Conservation (phyloP, 2,329 filamentous ascomycete species). For the Rhynchosporium secalis region DNA sequence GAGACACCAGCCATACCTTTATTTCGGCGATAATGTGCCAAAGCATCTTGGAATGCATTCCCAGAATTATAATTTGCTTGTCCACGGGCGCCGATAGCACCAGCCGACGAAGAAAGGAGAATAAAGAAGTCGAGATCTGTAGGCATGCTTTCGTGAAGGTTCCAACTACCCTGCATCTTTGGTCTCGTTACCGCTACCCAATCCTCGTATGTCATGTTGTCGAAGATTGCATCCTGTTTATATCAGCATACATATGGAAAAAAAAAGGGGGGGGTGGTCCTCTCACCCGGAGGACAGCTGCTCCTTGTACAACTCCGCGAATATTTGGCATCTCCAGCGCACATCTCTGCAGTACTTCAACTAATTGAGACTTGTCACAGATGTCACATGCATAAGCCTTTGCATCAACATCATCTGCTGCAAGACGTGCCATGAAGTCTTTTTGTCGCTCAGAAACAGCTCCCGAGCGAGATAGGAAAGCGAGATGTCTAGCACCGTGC, state of each 20-base stretch:
- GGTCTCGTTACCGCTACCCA: no score
- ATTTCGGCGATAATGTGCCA: no score
- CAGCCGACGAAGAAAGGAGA: no score
- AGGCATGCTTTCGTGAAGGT: no score
- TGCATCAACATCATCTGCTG: constrained; percentile 46
- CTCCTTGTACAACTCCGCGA: constrained; percentile 11
- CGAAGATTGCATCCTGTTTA: constrained; percentile 22
- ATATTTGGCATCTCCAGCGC: constrained; percentile 7
- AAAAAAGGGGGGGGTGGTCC: background rate
- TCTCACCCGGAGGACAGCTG: constrained; percentile 14
- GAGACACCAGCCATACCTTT: constrained; percentile 10
- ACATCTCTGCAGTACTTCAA: background rate
- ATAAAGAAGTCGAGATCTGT: no score
- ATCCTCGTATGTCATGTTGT: constrained; percentile 42
- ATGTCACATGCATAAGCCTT: constrained; percentile 21
- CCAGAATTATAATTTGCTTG: no score
- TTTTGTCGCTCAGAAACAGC: background rate
- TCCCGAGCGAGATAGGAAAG: constrained; percentile 36
- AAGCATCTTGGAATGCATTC: no score
- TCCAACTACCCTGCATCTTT: no score
- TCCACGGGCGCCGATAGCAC: no score
- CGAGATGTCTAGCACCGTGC: constrained; percentile 34
- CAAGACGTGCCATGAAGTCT: constrained; percentile 14
- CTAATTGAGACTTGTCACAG: constrained; percentile 5
- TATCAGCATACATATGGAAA: background rate